phyloP scores from a whole-genome alignment of 1,284 basidiomycete species.

The Agroathelia rolfsii region DNA sequence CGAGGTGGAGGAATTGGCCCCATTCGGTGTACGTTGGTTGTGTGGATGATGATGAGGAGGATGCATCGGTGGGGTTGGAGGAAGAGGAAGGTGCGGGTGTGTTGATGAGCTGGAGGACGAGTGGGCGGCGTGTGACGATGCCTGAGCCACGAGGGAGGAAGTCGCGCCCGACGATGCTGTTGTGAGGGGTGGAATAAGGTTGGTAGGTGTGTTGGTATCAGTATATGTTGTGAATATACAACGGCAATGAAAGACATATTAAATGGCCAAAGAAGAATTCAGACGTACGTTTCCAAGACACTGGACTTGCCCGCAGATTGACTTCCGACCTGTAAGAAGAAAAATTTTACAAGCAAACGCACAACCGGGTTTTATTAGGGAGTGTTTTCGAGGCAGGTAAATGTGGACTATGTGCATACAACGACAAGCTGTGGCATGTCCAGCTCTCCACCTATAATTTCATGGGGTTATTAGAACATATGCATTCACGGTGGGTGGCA shows the following conservation, averaged over 20 bases:
- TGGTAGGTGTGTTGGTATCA: too few species aligned
- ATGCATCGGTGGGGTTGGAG: slow-evolving; percentile 24
- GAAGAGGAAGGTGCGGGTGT: slow-evolving; percentile 43
- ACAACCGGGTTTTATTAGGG: too few species aligned
- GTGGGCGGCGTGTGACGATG: slow-evolving; percentile 91
- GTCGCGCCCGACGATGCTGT: slow-evolving; percentile 87
- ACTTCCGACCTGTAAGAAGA: slow-evolving; percentile 65
- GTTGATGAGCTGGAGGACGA: slow-evolving; percentile 93
- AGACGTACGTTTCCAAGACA: slow-evolving; percentile 72
- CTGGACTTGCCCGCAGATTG: slow-evolving; percentile 83
- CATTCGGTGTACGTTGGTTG: slow-evolving; percentile 61
- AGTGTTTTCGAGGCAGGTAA: too few species aligned
- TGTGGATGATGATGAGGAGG: slow-evolving; percentile 21
- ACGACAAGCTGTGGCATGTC: slow-evolving; percentile 82
- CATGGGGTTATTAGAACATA: slow-evolving; percentile 16
- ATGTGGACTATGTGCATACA: slow-evolving; percentile 28
- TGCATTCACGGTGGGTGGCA: slow-evolving; percentile 11
- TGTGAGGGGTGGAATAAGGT: too few species aligned
- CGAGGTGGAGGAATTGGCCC: slow-evolving; percentile 94
- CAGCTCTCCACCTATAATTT: slow-evolving; percentile 60
- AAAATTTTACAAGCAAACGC: slow-evolving; percentile 2
- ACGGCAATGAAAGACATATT: not conserved
- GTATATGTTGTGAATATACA: not conserved
- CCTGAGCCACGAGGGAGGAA: slow-evolving; percentile 91
- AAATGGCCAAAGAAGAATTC: slow-evolving; percentile 1